Conservation (phyloP, 805 yeast species). For the Wickerhamomyces mucosus region DNA sequence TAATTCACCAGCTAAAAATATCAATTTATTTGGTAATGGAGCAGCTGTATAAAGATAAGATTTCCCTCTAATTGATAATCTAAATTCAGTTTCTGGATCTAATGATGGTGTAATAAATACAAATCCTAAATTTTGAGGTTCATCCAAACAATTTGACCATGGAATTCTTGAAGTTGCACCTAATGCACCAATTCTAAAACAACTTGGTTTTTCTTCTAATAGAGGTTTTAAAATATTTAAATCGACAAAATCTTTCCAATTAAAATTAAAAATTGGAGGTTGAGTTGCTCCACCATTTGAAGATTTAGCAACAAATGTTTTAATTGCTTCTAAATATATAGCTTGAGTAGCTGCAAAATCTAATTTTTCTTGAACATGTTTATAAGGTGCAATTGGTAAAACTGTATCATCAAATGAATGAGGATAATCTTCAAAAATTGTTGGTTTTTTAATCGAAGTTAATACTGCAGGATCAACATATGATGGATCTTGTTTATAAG, state of each 20-base stretch:
- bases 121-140: slow-evolving; percentile 21
- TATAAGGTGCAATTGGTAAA: slow-evolving; percentile 29
- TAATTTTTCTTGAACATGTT: slow-evolving; percentile 24
- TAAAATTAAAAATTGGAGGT: slow-evolving; percentile 31
- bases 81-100: slow-evolving; percentile 26
- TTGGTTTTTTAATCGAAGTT: slow-evolving; percentile 11
- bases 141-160: slow-evolving; percentile 32
- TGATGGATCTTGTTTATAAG: slow-evolving; percentile 12
- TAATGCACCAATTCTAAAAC: slow-evolving; percentile 35
- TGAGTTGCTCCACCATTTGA: slow-evolving; percentile 15
- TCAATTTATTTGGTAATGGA: slow-evolving; percentile 32
- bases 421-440: slow-evolving; percentile 20
- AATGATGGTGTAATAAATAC: slow-evolving; percentile 20
- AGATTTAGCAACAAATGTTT: slow-evolving; percentile 20
- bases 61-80: slow-evolving; percentile 29
- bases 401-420: slow-evolving; percentile 22
- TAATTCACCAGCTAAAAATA: slow-evolving; percentile 32
- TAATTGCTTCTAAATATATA: slow-evolving; percentile 25
- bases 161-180: slow-evolving; percentile 31
- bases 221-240: slow-evolving; percentile 31
- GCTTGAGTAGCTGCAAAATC: slow-evolving; percentile 27
- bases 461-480: slow-evolving; percentile 12
- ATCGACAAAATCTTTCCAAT: slow-evolving; percentile 51
- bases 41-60: slow-evolving; percentile 35
- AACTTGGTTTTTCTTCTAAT: slow-evolving; percentile 30